Evolutionary conservation across 208 protist genomes (phyloP), one percentile per base, ranked within the genome.

Genomic region (Trypanosoma platydactyli): DNA sequence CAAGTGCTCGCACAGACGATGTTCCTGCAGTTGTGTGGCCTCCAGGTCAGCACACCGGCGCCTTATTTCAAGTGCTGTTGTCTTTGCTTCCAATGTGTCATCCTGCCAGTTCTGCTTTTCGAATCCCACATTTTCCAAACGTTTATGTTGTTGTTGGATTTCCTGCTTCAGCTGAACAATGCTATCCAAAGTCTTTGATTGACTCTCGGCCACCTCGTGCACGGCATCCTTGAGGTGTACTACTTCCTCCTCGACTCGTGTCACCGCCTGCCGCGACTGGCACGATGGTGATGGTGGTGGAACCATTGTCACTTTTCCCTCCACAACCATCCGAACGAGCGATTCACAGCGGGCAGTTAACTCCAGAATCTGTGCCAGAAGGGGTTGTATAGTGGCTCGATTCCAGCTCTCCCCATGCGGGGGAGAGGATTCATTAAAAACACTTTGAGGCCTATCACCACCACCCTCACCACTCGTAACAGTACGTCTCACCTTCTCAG

Each of bases 91-190:
- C 30, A 83, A 62, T 12, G n/a, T 45, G 27, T 64, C 56, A 9
- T 55, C 33, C 16, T 29, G 45, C 42, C 55, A 64, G 16, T 27
- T 25, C 42, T 54, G 40, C 29, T 40, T 54, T 6, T 42, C 64
- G 13, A 40, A 20, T 11, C 9, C 3, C 29, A n/a, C 7, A 54
- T 33, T n/a, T 44, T 49, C 44, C 16, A 61, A 20, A 15, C 18
- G 13, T 20, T 59, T n/a, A 29, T 5, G 9, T 41, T 61, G 53
- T 15, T 54, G 22, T 22, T 45, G 29, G 22, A 61, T 9, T 44
- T 73, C 20, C 11, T 58, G 12, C 11, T 81, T 62, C n/a, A 87
- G 64, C 15, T 48, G 56, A 9, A 20, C 54, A 25, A 88, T 50
- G 25, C 76, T 67, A 15, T 35, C 35, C 46, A 57, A 22, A 22